Conservation (phyloP, 306 rosid species). For the Prunus dulcis region DNA sequence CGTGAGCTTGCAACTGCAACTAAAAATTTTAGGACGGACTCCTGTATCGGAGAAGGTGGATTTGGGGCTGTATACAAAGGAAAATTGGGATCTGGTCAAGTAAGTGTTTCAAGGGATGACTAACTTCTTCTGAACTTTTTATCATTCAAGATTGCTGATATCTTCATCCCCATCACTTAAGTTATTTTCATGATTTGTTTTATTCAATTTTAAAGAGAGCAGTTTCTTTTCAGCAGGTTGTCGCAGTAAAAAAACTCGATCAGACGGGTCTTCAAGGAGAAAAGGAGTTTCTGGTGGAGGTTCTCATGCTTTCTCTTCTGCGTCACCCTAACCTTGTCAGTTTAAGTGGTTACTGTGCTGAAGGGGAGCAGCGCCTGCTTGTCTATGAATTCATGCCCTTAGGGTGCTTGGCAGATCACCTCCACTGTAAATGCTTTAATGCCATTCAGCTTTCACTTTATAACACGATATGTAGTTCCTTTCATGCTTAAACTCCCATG, state of each 20-base stretch:
- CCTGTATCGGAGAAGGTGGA: slow-evolving; percentile 66
- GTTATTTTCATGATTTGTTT: not conserved
- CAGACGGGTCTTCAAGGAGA: slow-evolving; percentile 58
- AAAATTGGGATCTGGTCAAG: slow-evolving; percentile 35
- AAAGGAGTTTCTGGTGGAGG: slow-evolving; percentile 62
- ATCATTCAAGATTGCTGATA: not conserved
- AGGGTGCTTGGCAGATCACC: slow-evolving; percentile 65
- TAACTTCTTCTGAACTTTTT: not conserved
- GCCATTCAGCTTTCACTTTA: not conserved
- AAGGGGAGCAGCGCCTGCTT: slow-evolving; percentile 66
- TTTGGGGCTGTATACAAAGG: slow-evolving; percentile 78
- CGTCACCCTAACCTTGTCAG: slow-evolving; percentile 66
- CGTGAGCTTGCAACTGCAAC: slow-evolving; percentile 70
- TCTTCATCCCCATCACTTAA: not conserved
- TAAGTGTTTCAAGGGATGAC: slow-evolving; percentile 10
- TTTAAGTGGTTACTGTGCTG: slow-evolving; percentile 68
- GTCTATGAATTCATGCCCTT: slow-evolving; percentile 68
- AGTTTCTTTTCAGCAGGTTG: slow-evolving; percentile 32
- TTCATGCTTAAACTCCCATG: not conserved
- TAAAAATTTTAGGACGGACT: slow-evolving; percentile 47
- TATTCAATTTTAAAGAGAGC: slow-evolving; percentile 5
- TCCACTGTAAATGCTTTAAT: slow-evolving; percentile 39
- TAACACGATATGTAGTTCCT: not conserved
- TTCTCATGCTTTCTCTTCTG: slow-evolving; percentile 63
- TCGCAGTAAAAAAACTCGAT: slow-evolving; percentile 69